Evolutionary conservation across 805 yeast genomes (phyloP), one percentile per base, ranked within the genome.

Genomic region (Wickerhamomyces strasburgensis): DNA sequence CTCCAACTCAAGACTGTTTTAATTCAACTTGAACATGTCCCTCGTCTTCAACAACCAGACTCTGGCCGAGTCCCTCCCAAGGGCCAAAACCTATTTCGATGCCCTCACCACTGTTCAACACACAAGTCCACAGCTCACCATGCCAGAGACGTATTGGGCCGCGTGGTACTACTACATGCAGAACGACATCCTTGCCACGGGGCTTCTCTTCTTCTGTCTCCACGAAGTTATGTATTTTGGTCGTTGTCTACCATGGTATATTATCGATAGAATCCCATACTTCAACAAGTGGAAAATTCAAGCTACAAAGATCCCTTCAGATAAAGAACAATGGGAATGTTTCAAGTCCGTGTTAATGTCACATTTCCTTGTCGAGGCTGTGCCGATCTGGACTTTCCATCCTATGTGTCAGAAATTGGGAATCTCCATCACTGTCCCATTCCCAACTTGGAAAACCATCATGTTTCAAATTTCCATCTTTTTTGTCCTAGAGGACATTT

Each of bases 381-480:
- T 93, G 44, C 98, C 97, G 39, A 93, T 90, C 49, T 90, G 96
- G 96, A 81, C 88, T 35, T 90, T 90, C 78, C 97, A 90, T 62
- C 95, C 96, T 44, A 65, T 90, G 57, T 86, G 96, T 66, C 77
- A 80, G 54, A 69, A 71, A 51, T 71, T 90, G 45, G 94, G 95
- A 44, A 84, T 93, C 50, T 63, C 79, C 10, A 75, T 78, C 53
- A 67, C 72, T 19, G 95, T 88, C 13, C 97, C 98, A 14, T 88
- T 90, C 73, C 97, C 98, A 34, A 56, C 75, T 11, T 51, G 67
- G 56, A 62, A 63, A 37, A 74, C 74, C 23, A 78, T 85, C 64
- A 59, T 65, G 17, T 53, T 65, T 36, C 97, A 90, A 62, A 72
- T 89, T 40, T 70, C 75, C 14, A 51, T 86, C 13, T 86, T 90